Evolutionary conservation across 805 yeast genomes (phyloP).

Genomic region (Metschnikowia lunata): DNA sequence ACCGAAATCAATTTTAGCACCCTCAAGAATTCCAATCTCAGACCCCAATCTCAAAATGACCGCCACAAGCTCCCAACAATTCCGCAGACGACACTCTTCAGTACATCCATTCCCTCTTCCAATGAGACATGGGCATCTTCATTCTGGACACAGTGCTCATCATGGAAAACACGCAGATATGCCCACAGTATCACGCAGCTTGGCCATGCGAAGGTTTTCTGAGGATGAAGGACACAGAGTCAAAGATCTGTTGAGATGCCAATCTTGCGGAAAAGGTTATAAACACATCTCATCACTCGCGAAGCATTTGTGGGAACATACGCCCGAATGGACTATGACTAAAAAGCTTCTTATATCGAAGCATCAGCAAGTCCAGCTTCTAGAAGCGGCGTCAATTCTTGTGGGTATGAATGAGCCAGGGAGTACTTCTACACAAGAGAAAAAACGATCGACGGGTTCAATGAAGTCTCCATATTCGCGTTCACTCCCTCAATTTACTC

Average conservation of each 20-base stretch:
- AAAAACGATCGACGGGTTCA: background rate
- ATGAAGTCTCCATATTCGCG: slow-evolving; percentile 19
- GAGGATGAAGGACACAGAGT: slow-evolving; percentile 85
- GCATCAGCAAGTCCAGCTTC: slow-evolving; percentile 81
- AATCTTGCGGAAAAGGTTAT: slow-evolving; percentile 88
- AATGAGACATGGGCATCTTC: slow-evolving; percentile 7
- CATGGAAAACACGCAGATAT: slow-evolving; percentile 9
- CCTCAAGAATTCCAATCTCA: background rate
- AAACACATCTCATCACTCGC: slow-evolving; percentile 86
- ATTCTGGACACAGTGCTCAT: slow-evolving; percentile 8
- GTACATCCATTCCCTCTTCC: slow-evolving; percentile 16
- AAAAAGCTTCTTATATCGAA: slow-evolving; percentile 76
- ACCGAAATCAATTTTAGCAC: background rate
- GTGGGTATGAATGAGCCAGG: slow-evolving; percentile 62
- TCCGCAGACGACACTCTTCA: slow-evolving; percentile 18
- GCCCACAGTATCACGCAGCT: slow-evolving; percentile 8
- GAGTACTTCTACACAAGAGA: slow-evolving; percentile 6
- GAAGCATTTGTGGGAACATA: slow-evolving; percentile 89
- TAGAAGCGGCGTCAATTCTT: slow-evolving; percentile 73
- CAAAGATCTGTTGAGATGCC: slow-evolving; percentile 81
- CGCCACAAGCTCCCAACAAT: slow-evolving; percentile 9
- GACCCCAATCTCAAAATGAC: background rate
- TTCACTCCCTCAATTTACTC: slow-evolving; percentile 19
- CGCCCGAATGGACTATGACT: slow-evolving; percentile 91
- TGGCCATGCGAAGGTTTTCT: slow-evolving; percentile 54